Conservation (phyloP, 345 rosid genomes). For the Turritis glabra region DNA sequence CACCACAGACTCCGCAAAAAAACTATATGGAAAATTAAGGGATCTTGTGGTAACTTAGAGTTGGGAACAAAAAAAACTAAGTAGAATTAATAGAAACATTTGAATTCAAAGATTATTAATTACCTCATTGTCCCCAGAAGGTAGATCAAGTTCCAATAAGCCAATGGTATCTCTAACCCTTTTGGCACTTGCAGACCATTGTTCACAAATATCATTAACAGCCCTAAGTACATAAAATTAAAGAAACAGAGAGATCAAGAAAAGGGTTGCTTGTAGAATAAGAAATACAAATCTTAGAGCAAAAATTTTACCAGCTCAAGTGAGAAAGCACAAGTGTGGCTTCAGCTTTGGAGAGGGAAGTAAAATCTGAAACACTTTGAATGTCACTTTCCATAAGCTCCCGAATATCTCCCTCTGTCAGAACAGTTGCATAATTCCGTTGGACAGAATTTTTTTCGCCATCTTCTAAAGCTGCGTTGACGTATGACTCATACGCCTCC, state of each 20-base stretch:
- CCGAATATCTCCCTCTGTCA: slow-evolving; percentile 8
- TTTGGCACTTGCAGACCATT: slow-evolving; percentile 17
- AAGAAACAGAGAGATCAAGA: slow-evolving; percentile 20
- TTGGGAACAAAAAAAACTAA: neutral
- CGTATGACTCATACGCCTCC: neutral
- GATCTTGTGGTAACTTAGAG: neutral
- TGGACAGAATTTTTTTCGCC: neutral
- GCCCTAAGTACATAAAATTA: neutral
- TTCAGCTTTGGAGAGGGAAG: slow-evolving; percentile 22
- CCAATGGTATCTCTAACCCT: slow-evolving; percentile 20
- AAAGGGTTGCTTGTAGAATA: neutral
- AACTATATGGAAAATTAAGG: slow-evolving; percentile 2
- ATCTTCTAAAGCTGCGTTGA: neutral
- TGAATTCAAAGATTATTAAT: neutral
- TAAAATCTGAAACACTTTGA: neutral
- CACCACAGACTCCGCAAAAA: neutral
- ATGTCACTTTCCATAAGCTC: slow-evolving; percentile 8
- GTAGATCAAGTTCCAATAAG: slow-evolving; percentile 11
- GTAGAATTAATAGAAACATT: neutral
- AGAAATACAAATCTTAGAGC: neutral
- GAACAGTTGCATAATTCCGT: slow-evolving; percentile 7
- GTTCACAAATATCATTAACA: neutral
- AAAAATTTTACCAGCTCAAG: neutral
- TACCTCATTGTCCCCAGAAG: slow-evolving; percentile 19
- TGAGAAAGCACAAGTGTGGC: slow-evolving; percentile 27